Percentiles rank a stretch among this genome's conserved stretches.
Conservation (phyloP, 345 rosid genomes). For the Heritiera fomes region DNA sequence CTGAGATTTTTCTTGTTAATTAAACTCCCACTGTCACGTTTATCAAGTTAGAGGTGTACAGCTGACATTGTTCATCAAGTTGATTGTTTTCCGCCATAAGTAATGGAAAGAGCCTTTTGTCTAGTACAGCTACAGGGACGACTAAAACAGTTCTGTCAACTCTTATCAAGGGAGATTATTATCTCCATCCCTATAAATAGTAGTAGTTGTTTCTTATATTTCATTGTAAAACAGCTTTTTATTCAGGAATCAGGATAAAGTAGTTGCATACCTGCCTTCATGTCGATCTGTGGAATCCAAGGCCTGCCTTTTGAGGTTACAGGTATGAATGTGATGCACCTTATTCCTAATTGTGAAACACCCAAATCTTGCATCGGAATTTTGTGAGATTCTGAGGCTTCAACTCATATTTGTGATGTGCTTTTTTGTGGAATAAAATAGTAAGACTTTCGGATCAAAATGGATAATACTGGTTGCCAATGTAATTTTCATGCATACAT, state of each 20-base stretch:
- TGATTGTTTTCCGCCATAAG: background rate
- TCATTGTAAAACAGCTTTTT: background rate
- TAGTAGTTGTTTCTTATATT: background rate
- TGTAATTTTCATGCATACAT: background rate
- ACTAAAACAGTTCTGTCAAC: slow-evolving; percentile 1
- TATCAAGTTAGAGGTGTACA: background rate
- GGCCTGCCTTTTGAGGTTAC: slow-evolving; percentile 60
- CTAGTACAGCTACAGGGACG: background rate
- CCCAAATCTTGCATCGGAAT: too few relatives aligned
- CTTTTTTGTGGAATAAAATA: too few relatives aligned
- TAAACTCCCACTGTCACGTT: background rate
- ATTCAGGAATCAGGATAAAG: background rate
- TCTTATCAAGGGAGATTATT: background rate
- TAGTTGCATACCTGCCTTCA: slow-evolving; percentile 23
- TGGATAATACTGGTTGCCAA: too few relatives aligned
- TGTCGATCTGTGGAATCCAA: slow-evolving; percentile 45
- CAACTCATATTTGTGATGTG: too few relatives aligned
- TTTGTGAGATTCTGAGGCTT: too few relatives aligned
- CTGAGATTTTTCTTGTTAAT: background rate
- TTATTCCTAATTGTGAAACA: background rate
- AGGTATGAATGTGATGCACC: slow-evolving; percentile 26
- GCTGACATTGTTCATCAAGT: background rate
- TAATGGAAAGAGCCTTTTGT: background rate
- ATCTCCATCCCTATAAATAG: slow-evolving; percentile 14
- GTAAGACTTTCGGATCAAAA: too few relatives aligned